Conservation (phyloP, 495 filamentous ascomycete species). For the Penicillium dipodomyicola region DNA sequence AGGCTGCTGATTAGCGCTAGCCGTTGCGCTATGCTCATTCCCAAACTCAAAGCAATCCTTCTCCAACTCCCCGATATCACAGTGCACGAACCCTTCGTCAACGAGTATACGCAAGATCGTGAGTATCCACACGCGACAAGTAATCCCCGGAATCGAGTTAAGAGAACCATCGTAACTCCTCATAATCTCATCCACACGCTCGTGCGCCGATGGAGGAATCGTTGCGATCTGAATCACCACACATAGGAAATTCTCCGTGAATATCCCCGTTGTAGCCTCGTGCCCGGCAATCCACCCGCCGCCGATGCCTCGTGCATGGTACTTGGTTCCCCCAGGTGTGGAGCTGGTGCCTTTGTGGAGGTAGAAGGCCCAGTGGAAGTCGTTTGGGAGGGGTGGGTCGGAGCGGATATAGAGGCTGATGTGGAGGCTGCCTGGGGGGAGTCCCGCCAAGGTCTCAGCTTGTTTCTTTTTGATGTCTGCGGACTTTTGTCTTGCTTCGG, state of each 20-base stretch:
- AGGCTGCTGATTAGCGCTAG: neutral
- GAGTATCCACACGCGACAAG: neutral
- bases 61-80: conserved; percentile 2
- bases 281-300: neutral
- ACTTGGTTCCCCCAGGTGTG: neutral
- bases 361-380: conserved; percentile 8
- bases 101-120: neutral
- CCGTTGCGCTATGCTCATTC: neutral
- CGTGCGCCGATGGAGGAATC: neutral
- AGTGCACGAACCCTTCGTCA: neutral
- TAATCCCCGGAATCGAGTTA: neutral
- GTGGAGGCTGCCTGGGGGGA: neutral
- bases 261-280: neutral
- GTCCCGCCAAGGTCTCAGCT: neutral
- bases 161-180: neutral
- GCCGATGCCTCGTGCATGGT: neutral
- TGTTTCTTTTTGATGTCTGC: neutral
- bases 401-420: conserved; percentile 5
- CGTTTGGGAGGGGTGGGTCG: conserved; percentile 5
- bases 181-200: neutral
- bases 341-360: conserved; percentile 1
- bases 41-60: conserved; percentile 4
- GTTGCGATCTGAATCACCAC: conserved; percentile 1
- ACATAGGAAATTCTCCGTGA: neutral
- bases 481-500: neutral